These are phyloP conservation scores for Lasiodiplodia sp. DNA, from an alignment of 2,329 filamentous ascomycete genomes.

Conservation along the genomic window DNA sequence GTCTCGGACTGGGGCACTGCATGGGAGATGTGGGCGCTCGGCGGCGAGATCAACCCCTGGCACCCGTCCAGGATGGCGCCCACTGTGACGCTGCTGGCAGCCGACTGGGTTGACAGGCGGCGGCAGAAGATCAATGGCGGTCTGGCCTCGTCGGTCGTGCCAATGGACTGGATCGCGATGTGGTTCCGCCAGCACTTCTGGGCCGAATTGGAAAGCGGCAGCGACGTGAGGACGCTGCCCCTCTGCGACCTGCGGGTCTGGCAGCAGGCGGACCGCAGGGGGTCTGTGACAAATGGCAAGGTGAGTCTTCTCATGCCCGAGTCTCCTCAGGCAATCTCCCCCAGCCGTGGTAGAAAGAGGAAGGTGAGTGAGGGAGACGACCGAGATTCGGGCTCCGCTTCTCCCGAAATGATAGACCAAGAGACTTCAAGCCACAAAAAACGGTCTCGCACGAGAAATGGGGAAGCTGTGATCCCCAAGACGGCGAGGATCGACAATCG, in stretches of 20 bases:
- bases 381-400: not conserved
- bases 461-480: not conserved
- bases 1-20: slow-evolving; percentile 43
- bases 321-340: not conserved
- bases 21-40: slow-evolving; percentile 49
- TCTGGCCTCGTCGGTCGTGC: slow-evolving; percentile 42
- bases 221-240: slow-evolving; percentile 36
- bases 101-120: slow-evolving; percentile 38
- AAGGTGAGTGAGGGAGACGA: not conserved
- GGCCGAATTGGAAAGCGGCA: slow-evolving; percentile 35
- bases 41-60: slow-evolving; percentile 43
- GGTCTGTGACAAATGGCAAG: not conserved
- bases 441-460: not conserved
- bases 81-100: slow-evolving; percentile 38
- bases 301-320: not conserved
- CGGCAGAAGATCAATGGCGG: slow-evolving; percentile 35
- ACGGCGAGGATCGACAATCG: slow-evolving; percentile 16
- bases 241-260: not conserved
- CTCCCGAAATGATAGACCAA: not conserved
- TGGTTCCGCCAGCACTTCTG: slow-evolving; percentile 48
- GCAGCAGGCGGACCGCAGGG: slow-evolving; percentile 7
- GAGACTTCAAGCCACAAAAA: not conserved
- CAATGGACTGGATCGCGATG: slow-evolving; percentile 44
- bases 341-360: slow-evolving; percentile 2
- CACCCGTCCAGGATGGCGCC: slow-evolving; percentile 35